Percentiles rank a stretch among this genome's conserved stretches.
Conservation (phyloP, 352 stramenopile species). For the Pythium aquatile region DNA sequence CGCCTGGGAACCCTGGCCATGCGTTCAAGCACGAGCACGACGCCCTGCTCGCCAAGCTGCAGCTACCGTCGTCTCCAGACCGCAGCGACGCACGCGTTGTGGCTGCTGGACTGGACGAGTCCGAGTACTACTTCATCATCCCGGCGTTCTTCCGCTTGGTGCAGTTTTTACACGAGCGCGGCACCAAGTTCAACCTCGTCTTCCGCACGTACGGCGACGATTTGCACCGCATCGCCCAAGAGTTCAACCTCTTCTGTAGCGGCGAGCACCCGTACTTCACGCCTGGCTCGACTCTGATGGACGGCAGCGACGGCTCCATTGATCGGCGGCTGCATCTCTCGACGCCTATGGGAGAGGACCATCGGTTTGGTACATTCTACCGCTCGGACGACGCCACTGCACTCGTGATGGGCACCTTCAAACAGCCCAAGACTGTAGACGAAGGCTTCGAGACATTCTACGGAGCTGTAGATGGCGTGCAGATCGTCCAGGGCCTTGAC, state of each 20-base stretch:
- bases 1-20: constrained; percentile 44
- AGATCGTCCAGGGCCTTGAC: constrained; percentile 40
- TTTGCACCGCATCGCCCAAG: constrained; percentile 56
- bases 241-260: constrained; percentile 81
- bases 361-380: constrained; percentile 66
- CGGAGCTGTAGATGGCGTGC: constrained; percentile 17
- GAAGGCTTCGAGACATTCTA: constrained; percentile 38
- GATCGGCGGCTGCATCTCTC: constrained; percentile 49
- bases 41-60: constrained; percentile 46
- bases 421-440: constrained; percentile 42
- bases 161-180: constrained; percentile 42
- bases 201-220: constrained; percentile 80
- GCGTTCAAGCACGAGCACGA: constrained; percentile 40
- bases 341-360: constrained; percentile 14
- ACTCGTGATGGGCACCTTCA: constrained; percentile 71
- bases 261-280: constrained; percentile 59
- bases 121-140: constrained; percentile 60
- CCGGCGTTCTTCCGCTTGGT: constrained; percentile 65
- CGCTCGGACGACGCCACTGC: constrained; percentile 45
- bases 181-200: constrained; percentile 65
- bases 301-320: constrained; percentile 45
- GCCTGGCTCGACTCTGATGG: constrained; percentile 39
- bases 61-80: constrained; percentile 33
- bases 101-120: constrained; percentile 39
- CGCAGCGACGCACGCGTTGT: constrained; percentile 19